Percentiles rank a stretch among this genome's conserved stretches.
Conservation (phyloP, 192 early-diverging fungal genomes). For the Phlyctochytrium planicorne region DNA sequence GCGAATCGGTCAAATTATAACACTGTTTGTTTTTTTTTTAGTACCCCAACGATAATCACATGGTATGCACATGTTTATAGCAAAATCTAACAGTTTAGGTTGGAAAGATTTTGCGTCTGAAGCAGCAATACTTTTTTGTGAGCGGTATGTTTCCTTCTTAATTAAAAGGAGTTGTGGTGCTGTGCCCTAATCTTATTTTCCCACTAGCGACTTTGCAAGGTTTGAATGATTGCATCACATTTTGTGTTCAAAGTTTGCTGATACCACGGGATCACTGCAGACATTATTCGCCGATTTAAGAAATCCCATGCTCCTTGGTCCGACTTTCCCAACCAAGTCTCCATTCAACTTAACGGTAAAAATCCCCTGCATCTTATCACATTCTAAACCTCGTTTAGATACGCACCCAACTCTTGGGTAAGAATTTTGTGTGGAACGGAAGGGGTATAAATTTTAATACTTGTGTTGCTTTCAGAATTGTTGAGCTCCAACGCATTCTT, state of each 20-base stretch:
- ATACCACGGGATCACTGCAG: slow-evolving; percentile 21
- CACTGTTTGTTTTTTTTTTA: slow-evolving; percentile 38
- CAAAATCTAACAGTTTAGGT: slow-evolving; percentile 17
- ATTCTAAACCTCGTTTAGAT: slow-evolving; percentile 45
- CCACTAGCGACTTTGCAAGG: neutral
- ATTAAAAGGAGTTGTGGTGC: too few relatives aligned
- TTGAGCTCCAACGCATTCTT: slow-evolving; percentile 89
- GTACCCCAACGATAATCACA: slow-evolving; percentile 99
- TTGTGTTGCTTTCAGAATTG: slow-evolving; percentile 48
- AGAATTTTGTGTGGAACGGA: neutral
- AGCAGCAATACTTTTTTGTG: slow-evolving; percentile 98
- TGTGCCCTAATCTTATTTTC: too few relatives aligned
- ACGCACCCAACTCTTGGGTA: slow-evolving; percentile 93
- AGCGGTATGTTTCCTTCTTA: slow-evolving; percentile 85
- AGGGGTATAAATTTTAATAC: neutral
- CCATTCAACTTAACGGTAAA: slow-evolving; percentile 91
- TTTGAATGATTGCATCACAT: slow-evolving; percentile 20
- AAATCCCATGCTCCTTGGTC: slow-evolving; percentile 77
- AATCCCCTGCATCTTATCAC: neutral
- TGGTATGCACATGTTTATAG: slow-evolving; percentile 36
- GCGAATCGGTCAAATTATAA: neutral
- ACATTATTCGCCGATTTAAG: slow-evolving; percentile 89
- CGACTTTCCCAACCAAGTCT: slow-evolving; percentile 89
- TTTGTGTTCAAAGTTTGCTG: too few relatives aligned
- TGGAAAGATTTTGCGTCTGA: slow-evolving; percentile 93